Evolutionary conservation across 441 rosid species (phyloP), one percentile per base, ranked within the genome.

Genomic region (Pelargonium fulgidum): DNA sequence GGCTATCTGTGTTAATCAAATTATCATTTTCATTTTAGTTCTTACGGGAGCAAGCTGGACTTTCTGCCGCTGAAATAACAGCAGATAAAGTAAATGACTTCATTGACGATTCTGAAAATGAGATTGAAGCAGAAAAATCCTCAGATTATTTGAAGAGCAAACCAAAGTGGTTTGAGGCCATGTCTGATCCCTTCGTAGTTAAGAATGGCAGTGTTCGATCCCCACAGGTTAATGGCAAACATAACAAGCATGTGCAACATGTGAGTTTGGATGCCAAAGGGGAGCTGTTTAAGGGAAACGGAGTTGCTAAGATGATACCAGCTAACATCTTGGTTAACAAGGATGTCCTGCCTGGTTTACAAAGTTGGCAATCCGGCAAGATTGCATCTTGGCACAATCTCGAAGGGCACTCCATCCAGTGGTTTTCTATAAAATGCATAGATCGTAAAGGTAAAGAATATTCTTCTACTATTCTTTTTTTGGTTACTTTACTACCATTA

Each of bases 331-430:
- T 90, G 24, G 75, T 80, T 61, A 83, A 82, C 78, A 81, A 85
- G 76, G 97, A 93, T 75, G 94, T 94, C 69, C 85, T 90, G 84
- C 96, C 94, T 24, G 89, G 96, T 65, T 81, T 91, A 64, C 91
- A 90, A 71, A 84, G 89, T 81, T 94, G 99, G 99, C 89, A 81
- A 77, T 85, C 90, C 65, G 81, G 89, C 86, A 94, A 89, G 85
- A 81, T 94, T 77, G 86, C 87, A 48, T 70, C 86, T 66, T 94
- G 99, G 99, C 96, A 94, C 78, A 90, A 83, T 84, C 85, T 77
- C 61, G 96, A 90, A 79, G 97, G 96, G 71, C 96, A 89, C 73
- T 88, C 96, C 48, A 81, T 94, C 72, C 96, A 81, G 26, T 94
- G 99, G 99, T 76, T 91, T 71, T 85, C 84, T 72, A 92, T 94